Evolutionary conservation across 495 filamentous ascomycete genomes (phyloP), one percentile per base, ranked within the genome.

Genomic region (Xylaria flabelliformis): DNA sequence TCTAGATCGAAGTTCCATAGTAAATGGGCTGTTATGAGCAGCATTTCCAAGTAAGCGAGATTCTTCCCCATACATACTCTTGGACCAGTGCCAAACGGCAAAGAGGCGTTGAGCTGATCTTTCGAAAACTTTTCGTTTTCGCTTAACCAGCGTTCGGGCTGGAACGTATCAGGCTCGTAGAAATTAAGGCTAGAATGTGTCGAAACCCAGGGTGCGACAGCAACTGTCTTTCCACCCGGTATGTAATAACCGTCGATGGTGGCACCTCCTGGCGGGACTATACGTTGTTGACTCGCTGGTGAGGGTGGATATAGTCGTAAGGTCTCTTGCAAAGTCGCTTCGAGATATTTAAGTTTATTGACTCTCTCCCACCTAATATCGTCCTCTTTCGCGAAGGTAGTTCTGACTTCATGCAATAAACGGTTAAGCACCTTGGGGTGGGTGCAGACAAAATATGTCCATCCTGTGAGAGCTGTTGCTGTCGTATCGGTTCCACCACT

Each of bases 11-110:
- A 88, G 36, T 78, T 81, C 78, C 80, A 89, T 0, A 86, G 26
- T 36, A 88, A 51, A 26, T 83, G 83, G 0, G 85, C 79, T 0
- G 89, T 65, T 19, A 89, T 81, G 0, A 85, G 42, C 0, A 79
- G 68, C 80, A 88, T 85, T 72, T 89, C 85, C 3, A 78, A 69
- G 41, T 79, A 78, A 0, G 80, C 78, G 55, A 82, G 65, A 63
- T 86, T 86, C 53, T 81, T 81, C n/a, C 88, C 89, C 34, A 90
- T 77, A 70, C 89, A 91, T 72, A 88, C 86, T 29, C 90, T 72
- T 1, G 85, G 82, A 0, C 90, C 89, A 41, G 83, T 7, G 32
- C 82, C 80, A 65, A 91, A 91, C 1, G 88, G 86, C 69, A 87
- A 82, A 17, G 86, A 79, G 0, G 82, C 84, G 5, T 84, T 83